phyloP scores from a whole-genome alignment of 2,329 filamentous ascomycete genomes.

The Fonsecaea erecta region DNA sequence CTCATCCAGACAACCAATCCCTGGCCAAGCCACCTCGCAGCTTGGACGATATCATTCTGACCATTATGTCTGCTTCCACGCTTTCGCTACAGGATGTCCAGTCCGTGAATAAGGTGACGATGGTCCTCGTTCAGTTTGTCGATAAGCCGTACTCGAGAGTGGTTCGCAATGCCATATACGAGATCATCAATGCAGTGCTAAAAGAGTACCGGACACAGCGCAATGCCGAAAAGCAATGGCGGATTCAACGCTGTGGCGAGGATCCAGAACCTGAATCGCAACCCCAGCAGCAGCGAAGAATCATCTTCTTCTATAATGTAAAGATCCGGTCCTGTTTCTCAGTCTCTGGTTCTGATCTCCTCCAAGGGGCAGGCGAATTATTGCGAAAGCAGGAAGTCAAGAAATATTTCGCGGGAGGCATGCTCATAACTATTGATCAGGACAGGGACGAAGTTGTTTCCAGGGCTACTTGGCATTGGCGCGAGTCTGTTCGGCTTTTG shows the following conservation, averaged over 20 bases:
- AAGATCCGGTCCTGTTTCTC: background rate
- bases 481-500: background rate
- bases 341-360: background rate
- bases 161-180: background rate
- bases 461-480: background rate
- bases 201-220: background rate
- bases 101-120: background rate
- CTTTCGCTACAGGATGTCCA: background rate
- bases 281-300: background rate
- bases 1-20: background rate
- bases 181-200: background rate
- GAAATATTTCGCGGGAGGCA: background rate
- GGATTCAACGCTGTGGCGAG: background rate
- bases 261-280: background rate
- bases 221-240: background rate
- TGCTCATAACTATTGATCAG: background rate
- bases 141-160: background rate
- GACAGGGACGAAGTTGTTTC: background rate
- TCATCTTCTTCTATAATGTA: background rate
- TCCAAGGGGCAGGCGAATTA: background rate
- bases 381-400: background rate
- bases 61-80: background rate
- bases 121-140: background rate
- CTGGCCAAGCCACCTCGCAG: background rate
- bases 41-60: background rate